Evolutionary conservation across 2,329 filamentous ascomycete species (phyloP).

Genomic region (Stagonosporopsis vannaccii): DNA sequence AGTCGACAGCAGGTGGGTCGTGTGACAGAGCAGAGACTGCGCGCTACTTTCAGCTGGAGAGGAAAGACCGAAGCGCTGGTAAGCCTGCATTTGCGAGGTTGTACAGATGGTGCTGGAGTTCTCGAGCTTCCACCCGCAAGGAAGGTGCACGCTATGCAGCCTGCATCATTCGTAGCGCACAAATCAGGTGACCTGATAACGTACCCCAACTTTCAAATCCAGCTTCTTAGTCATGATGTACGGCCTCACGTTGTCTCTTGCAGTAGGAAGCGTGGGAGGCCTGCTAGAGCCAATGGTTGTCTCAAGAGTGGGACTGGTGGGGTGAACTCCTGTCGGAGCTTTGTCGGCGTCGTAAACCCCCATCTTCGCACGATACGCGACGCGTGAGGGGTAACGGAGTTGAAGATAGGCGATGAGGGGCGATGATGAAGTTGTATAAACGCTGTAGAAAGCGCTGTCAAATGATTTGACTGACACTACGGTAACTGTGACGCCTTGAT

Average conservation of each 20-base stretch:
- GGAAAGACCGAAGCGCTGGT: background rate
- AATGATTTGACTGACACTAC: background rate
- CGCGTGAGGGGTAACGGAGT: constrained; percentile 7
- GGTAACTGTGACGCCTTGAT: too few species aligned
- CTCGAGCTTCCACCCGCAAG: background rate
- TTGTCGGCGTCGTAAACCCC: background rate
- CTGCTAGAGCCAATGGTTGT: background rate
- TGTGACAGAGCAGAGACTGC: background rate
- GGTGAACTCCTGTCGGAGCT: constrained; percentile 6
- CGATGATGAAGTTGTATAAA: constrained; percentile 1
- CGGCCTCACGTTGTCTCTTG: background rate
- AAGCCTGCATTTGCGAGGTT: background rate
- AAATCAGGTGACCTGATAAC: background rate
- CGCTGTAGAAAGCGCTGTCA: background rate
- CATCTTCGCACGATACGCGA: constrained; percentile 8
- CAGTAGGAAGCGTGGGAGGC: background rate
- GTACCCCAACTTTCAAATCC: background rate
- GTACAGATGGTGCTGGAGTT: background rate
- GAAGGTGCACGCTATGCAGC: background rate
- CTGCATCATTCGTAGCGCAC: background rate
- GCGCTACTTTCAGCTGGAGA: background rate
- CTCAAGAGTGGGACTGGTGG: constrained; percentile 6
- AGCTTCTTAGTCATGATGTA: background rate
- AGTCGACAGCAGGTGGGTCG: background rate
- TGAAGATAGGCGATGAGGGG: background rate